Conservation (phyloP, 495 filamentous ascomycete species). For the Xylaria nigripes region DNA sequence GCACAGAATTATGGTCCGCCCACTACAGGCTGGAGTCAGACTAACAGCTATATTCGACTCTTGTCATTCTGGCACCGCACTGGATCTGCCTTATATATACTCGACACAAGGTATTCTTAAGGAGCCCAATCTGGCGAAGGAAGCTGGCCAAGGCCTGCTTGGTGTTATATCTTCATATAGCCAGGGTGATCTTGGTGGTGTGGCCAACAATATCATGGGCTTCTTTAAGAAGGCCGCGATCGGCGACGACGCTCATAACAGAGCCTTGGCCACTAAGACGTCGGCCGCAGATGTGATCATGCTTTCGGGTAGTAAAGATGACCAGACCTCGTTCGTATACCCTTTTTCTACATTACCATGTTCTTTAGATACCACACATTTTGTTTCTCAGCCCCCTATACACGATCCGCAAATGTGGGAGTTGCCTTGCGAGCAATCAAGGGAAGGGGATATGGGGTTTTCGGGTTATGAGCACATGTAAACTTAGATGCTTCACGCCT, state of each 20-base stretch:
- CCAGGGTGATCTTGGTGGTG: constrained; percentile 78
- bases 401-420: not conserved
- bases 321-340: constrained; percentile 79
- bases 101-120: constrained; percentile 92
- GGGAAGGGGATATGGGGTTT: not conserved
- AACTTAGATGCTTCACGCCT: constrained; percentile 25
- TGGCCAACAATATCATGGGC: constrained; percentile 70
- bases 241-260: constrained; percentile 74
- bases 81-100: constrained; percentile 97
- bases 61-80: constrained; percentile 94
- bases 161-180: constrained; percentile 84
- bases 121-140: constrained; percentile 95
- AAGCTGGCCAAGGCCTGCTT: constrained; percentile 88
- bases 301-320: constrained; percentile 95
- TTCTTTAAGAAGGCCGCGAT: constrained; percentile 89
- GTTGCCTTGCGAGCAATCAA: not conserved
- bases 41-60: constrained; percentile 98
- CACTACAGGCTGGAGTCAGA: constrained; percentile 74
- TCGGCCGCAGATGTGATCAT: constrained; percentile 94
- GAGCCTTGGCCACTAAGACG: constrained; percentile 80
- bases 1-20: constrained; percentile 91
- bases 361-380: constrained; percentile 8
- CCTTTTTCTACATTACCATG: constrained; percentile 27
- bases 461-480: constrained; percentile 12
- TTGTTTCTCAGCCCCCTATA: constrained; percentile 5